Evolutionary conservation across 306 rosid genomes (phyloP).

Genomic region (Ormosia semicastrata): DNA sequence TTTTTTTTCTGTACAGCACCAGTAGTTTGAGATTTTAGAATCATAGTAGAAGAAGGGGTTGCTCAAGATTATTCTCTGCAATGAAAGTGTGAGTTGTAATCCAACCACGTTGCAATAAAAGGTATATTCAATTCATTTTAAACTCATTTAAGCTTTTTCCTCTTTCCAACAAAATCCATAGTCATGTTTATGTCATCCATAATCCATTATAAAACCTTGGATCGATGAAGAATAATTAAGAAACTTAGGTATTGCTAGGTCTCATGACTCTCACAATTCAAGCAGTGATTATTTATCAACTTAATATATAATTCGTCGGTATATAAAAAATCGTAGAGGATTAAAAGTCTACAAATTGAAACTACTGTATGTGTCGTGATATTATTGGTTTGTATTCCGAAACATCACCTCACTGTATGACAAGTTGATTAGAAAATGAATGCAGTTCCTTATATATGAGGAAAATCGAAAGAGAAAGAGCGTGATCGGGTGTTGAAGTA

Average conservation of each 20-base stretch:
- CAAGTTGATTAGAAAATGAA: not conserved
- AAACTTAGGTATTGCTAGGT: not conserved
- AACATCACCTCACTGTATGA: not conserved
- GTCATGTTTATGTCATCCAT: not conserved
- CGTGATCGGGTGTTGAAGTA: conserved; percentile 14
- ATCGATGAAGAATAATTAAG: too few species aligned
- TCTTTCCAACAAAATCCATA: not conserved
- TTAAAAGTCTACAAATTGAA: not conserved
- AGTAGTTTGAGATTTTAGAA: too few species aligned
- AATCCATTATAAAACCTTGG: too few species aligned
- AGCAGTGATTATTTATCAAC: not conserved
- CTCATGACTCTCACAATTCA: not conserved
- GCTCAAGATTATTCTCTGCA: not conserved
- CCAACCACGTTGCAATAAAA: not conserved
- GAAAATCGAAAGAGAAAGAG: not conserved
- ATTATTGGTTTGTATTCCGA: not conserved
- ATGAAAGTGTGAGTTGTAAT: not conserved
- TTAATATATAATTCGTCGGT: too few species aligned
- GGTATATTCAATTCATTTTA: not conserved
- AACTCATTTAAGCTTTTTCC: not conserved
- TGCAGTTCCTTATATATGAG: not conserved
- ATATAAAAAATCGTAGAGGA: too few species aligned
- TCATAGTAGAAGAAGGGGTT: too few species aligned
- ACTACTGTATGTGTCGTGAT: not conserved
- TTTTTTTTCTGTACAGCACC: too few species aligned